phyloP scores from a whole-genome alignment of 768 basidiomycete species.

The Serendipita vermifera region DNA sequence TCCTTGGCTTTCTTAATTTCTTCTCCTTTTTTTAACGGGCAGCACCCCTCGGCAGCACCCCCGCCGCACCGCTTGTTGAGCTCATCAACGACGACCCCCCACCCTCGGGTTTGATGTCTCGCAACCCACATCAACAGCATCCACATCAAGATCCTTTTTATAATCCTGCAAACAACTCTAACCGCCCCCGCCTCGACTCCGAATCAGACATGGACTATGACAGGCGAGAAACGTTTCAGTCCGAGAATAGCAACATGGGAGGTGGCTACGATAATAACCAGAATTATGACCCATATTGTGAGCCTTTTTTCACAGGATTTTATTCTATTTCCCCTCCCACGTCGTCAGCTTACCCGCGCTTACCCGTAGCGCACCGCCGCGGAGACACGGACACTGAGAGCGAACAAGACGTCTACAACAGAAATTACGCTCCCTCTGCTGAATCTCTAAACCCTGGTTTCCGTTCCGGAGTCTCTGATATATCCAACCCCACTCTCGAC shows the following conservation, averaged over 20 bases:
- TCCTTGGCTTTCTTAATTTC: constrained; percentile 2
- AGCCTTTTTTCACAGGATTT: neutral
- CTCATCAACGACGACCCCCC: neutral
- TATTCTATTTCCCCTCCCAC: neutral
- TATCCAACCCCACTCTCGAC: constrained; percentile 18
- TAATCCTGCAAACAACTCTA: neutral
- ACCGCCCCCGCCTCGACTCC: constrained; percentile 6
- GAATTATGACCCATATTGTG: constrained; percentile 8
- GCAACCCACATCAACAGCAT: neutral
- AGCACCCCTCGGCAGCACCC: neutral
- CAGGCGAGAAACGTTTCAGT: constrained; percentile 3
- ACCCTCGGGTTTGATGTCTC: neutral
- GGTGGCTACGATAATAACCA: neutral
- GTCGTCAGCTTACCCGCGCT: neutral
- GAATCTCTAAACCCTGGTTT: constrained; percentile 40
- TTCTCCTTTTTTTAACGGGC: neutral
- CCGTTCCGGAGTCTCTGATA: constrained; percentile 2
- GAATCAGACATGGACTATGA: constrained; percentile 10
- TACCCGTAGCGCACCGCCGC: constrained; percentile 2
- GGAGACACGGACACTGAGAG: constrained; percentile 58
- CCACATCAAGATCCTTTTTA: constrained; percentile 6
- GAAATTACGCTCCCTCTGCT: constrained; percentile 57
- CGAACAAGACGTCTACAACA: constrained; percentile 59
- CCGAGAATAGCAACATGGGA: neutral
- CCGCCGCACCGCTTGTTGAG: neutral